These are phyloP conservation scores for Centrapalus pauciflorus DNA, from an alignment of 129 eudicot genomes.

Conservation along the genomic window DNA sequence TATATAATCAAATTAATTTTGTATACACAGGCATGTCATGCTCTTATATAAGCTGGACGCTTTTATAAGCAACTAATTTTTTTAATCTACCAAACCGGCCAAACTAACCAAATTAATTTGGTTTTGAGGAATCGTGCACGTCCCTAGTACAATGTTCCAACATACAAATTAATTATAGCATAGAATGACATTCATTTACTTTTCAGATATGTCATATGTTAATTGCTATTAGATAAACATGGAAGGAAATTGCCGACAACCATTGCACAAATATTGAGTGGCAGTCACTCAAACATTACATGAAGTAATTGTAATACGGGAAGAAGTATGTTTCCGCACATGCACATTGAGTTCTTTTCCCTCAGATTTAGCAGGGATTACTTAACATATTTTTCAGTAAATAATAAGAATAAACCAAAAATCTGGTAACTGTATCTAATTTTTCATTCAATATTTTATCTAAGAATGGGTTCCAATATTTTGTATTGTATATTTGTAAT, in stretches of 20 bases:
- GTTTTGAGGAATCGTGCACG: too few species aligned
- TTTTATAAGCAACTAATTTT: too few species aligned
- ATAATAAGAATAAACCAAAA: background rate
- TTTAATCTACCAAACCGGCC: too few species aligned
- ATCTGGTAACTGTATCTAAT: background rate
- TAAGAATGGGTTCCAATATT: background rate
- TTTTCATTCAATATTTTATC: background rate
- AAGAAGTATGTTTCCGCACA: background rate
- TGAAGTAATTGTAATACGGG: background rate
- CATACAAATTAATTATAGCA: background rate
- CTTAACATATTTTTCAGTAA: background rate
- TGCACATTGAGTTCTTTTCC: background rate
- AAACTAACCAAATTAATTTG: too few species aligned
- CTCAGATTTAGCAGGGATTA: background rate
- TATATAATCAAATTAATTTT: too few species aligned
- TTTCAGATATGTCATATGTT: background rate
- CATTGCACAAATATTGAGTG: conserved; percentile 2
- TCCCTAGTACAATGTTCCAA: background rate
- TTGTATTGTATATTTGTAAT: background rate
- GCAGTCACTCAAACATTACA: background rate
- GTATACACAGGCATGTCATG: too few species aligned
- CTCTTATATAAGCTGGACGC: too few species aligned
- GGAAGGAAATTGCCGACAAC: background rate
- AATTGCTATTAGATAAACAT: background rate
- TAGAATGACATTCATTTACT: background rate